These are phyloP conservation scores for Gossypium thurberi DNA, from an alignment of 345 rosid species.

Conservation along the genomic window DNA sequence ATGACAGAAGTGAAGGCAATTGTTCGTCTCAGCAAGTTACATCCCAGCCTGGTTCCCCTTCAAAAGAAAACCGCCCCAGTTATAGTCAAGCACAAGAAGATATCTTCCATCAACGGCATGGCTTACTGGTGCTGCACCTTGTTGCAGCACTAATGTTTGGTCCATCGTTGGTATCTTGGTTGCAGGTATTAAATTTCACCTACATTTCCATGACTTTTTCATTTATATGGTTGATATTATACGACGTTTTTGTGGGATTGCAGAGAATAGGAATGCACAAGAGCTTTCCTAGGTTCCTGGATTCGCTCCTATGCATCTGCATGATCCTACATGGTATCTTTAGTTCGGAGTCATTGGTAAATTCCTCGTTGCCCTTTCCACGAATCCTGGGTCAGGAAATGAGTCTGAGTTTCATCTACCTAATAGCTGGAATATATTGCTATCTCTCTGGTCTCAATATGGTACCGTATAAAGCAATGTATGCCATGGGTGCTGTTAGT, in stretches of 20 bases:
- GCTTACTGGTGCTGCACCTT: constrained; percentile 67
- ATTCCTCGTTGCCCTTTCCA: background rate
- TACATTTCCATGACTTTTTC: background rate
- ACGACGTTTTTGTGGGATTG: constrained; percentile 15
- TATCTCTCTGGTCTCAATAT: constrained; percentile 63
- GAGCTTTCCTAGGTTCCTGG: background rate
- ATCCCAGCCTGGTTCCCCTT: constrained; percentile 24
- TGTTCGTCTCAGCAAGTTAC: constrained; percentile 31
- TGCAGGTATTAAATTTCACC: constrained; percentile 48
- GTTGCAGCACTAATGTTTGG: constrained; percentile 70
- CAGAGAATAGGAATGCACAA: constrained; percentile 63
- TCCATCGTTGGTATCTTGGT: constrained; percentile 84
- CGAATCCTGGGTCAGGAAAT: background rate
- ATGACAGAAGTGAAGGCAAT: constrained; percentile 28
- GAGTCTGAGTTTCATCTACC: background rate
- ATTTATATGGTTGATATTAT: background rate
- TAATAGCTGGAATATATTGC: constrained; percentile 36
- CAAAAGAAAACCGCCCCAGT: constrained; percentile 33
- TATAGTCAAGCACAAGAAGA: constrained; percentile 75
- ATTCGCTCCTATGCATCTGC: background rate
- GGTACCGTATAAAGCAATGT: constrained; percentile 71
- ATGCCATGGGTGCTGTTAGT: constrained; percentile 66
- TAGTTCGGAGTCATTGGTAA: background rate
- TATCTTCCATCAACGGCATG: constrained; percentile 67
- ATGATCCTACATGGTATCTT: constrained; percentile 9